Base-by-base conservation (phyloP, 805 yeast species). In the Zygoascus tannicola region DNA sequence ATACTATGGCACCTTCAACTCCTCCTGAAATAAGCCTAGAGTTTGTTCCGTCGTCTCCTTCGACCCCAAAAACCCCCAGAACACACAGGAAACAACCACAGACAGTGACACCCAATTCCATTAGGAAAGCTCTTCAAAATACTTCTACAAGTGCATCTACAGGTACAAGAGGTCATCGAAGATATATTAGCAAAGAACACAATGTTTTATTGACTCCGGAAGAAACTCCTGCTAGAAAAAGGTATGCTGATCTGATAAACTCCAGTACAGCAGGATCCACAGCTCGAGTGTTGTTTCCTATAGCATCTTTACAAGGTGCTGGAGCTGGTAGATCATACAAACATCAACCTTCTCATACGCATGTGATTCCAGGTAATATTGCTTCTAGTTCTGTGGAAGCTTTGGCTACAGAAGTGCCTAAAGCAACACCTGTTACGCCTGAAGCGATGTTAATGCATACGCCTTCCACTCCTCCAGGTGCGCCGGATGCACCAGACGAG, bases 261-360 rank as follows among this genome's bases (percentile, higher is more conserved):
- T 19, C 40, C 21, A 34, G 39, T 14, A 28, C 40, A 7, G 21
- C 30, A 10, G 36, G 38, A 4, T 35, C 43, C 7, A 44, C 49
- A 8, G 48, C 46, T 12, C 48, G 59, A 23, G 47, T 52, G 2
- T 41, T 57, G 33, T 53, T 52, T 36, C 58, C 59, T 7, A 40
- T 50, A 2, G 39, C 44, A 8, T 48, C 58, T 4, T 49, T 57
- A 1, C 42, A 37, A 20, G 40, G 44, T 7, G 22, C 38, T 19
- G 60, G 62, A 20, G 45, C 58, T 3, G 62, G 62, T 14, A 44
- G 62, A 18, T 43, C 46, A 12, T 42, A 49, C 26, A 10, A 10
- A 7, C 15, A 12, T 16, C 19, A 4, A 14, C 20, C 15, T 5
- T 10, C 18, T 14, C 32, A 40, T 21, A 7, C n/a, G 16, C 5